Evolutionary conservation across 2,329 filamentous ascomycete species (phyloP), one percentile per base, ranked within the genome.

Genomic region (Ascomycota sp.): DNA sequence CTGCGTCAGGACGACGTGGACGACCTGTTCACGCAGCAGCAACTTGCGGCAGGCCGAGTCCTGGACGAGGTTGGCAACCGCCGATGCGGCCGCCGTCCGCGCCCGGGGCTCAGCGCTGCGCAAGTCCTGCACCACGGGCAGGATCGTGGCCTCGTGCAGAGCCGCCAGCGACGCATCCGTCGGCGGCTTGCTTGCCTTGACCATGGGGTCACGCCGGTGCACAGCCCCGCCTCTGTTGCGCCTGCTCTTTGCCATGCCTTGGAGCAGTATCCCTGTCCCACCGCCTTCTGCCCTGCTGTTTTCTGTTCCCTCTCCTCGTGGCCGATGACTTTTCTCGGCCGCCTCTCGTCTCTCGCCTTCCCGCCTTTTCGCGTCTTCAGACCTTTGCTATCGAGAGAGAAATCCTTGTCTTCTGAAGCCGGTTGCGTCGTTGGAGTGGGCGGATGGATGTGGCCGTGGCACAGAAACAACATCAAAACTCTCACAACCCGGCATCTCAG

Each of bases 21-120:
- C 69, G 38, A 78, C 57, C 46, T 75, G 68, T 48, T 78, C 73
- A 15, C 71, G 57, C 35, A 77, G 53, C 15, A 78, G 57, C 32
- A 78, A 46, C 48, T 75, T 76, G 37, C 73, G 61, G 42, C 67
- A 74, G 39, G 57, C 64, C 20, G 58, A 43, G 39, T 77, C 69
- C 32, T 70, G 61, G 30, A 76, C 63, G 30, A 74, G 62, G 48
- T 67, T 73, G 33, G 62, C 59, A 30, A 76, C 60, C 17, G 69
- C 69, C 11, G 53, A 51, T 7, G 72, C 69, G 8, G 72, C 72
- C 2, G 63, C 45, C 5, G 65, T 63, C 32, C 71, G 62, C n/a
- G 59, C 61, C 44, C 66, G 69, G 29, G 65, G 54, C 25, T 75
- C 65, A 22, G 65, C 43, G 42, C 63, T 69, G 41, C 66, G 59